Evolutionary conservation across 441 rosid species (phyloP).

Genomic region (Populus tomentosa): DNA sequence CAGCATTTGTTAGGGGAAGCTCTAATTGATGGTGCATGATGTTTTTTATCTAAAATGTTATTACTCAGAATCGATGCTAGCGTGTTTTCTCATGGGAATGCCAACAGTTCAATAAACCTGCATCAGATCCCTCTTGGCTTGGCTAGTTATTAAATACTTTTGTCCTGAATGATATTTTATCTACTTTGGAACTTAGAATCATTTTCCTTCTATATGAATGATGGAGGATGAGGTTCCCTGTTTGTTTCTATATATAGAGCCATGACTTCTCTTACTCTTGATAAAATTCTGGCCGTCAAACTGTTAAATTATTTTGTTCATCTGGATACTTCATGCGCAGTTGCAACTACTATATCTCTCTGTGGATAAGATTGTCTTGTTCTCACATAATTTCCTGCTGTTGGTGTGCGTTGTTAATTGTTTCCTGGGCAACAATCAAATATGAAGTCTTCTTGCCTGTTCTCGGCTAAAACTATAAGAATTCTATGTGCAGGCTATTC

Average conservation of each 20-base stretch:
- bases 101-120: neutral
- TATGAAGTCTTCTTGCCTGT: neutral
- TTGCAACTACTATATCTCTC: neutral
- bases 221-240: no score
- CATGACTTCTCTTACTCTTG: neutral
- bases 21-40: neutral
- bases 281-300: neutral
- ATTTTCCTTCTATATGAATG: no score
- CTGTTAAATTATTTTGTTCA: neutral
- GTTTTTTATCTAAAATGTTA: neutral
- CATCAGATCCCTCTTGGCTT: neutral
- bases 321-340: neutral
- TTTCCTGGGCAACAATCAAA: neutral
- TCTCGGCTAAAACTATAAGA: neutral
- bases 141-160: neutral
- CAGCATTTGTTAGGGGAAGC: neutral
- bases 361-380: neutral
- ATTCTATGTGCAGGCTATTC: conserved; percentile 57
- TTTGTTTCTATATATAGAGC: neutral
- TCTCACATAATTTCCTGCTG: no score
- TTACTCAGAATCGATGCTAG: neutral
- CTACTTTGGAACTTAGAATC: neutral
- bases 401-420: neutral
- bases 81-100: neutral
- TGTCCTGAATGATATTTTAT: neutral